Conservation (phyloP, 2,329 filamentous ascomycete genomes). For the Colletotrichum gloeosporioides region DNA sequence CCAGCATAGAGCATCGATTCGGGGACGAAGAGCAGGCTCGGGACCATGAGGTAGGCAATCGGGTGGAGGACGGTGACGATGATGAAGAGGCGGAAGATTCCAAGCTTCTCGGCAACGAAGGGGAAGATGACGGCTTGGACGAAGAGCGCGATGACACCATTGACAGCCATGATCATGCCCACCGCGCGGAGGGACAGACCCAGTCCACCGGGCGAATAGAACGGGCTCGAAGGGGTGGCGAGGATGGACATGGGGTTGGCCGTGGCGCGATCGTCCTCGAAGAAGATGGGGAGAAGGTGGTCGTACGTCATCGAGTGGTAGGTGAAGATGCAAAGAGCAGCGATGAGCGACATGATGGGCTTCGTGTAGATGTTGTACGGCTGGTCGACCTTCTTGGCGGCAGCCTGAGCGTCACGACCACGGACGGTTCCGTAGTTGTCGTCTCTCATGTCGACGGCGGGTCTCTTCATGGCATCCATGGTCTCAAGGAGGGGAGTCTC, state of each 20-base stretch:
- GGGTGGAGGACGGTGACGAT: slow-evolving; percentile 65
- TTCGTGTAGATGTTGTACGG: slow-evolving; percentile 54
- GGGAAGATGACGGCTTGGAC: slow-evolving; percentile 68
- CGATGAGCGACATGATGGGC: slow-evolving; percentile 75
- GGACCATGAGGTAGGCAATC: slow-evolving; percentile 64
- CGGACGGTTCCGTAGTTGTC: slow-evolving; percentile 81
- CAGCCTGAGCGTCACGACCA: slow-evolving; percentile 36
- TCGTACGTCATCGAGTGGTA: slow-evolving; percentile 97
- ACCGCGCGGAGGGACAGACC: slow-evolving; percentile 68
- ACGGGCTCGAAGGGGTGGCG: slow-evolving; percentile 40
- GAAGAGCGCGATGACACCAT: slow-evolving; percentile 64
- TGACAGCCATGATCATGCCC: slow-evolving; percentile 64
- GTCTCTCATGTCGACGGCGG: slow-evolving; percentile 74
- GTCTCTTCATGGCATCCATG: slow-evolving; percentile 75
- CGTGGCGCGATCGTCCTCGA: slow-evolving; percentile 73
- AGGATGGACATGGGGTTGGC: slow-evolving; percentile 37
- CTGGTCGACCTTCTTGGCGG: slow-evolving; percentile 36
- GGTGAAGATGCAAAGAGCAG: slow-evolving; percentile 88
- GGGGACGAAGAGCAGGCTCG: slow-evolving; percentile 62
- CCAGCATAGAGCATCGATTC: slow-evolving; percentile 55
- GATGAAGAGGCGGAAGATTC: slow-evolving; percentile 65
- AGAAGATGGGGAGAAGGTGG: slow-evolving; percentile 89
- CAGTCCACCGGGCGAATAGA: slow-evolving; percentile 67
- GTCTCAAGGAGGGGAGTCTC: slow-evolving; percentile 79
- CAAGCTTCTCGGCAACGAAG: slow-evolving; percentile 60